Conservation (phyloP, 2,329 filamentous ascomycete genomes). For the Paradendryphiella salina region DNA sequence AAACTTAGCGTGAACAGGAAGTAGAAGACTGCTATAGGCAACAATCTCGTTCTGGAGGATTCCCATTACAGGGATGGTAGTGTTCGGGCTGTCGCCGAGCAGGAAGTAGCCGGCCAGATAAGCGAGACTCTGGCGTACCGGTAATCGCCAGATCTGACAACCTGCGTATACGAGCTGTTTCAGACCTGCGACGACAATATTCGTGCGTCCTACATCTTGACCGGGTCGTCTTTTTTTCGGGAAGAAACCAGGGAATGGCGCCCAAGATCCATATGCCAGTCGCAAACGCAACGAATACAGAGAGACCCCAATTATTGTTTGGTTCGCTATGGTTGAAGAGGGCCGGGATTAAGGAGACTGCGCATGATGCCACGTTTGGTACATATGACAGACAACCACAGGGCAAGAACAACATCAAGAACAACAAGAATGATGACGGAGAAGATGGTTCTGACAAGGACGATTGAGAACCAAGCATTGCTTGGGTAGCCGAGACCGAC, state of each 20-base stretch:
- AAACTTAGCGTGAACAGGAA: slow-evolving; percentile 54
- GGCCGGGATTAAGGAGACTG: too few species aligned
- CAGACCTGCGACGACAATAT: slow-evolving; percentile 60
- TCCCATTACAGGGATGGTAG: slow-evolving; percentile 68
- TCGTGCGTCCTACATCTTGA: slow-evolving; percentile 55
- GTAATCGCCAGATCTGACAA: slow-evolving; percentile 64
- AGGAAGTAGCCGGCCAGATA: slow-evolving; percentile 68
- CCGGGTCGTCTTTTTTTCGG: slow-evolving; percentile 69
- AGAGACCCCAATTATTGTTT: slow-evolving; percentile 69
- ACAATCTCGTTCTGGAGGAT: slow-evolving; percentile 69
- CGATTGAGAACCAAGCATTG: too few species aligned
- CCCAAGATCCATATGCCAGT: slow-evolving; percentile 66
- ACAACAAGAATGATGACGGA: too few species aligned
- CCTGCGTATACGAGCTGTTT: slow-evolving; percentile 62
- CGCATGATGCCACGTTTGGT: too few species aligned
- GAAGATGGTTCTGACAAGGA: too few species aligned
- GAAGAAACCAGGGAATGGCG: slow-evolving; percentile 67
- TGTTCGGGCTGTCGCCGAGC: slow-evolving; percentile 70
- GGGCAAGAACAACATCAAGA: too few species aligned
- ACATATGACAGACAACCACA: too few species aligned
- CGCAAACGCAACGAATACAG: slow-evolving; percentile 66
- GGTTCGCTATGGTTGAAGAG: slow-evolving; percentile 60
- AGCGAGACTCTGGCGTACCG: slow-evolving; percentile 65
- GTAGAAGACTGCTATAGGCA: slow-evolving; percentile 68
- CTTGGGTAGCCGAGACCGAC: too few species aligned